A percentile compares a stretch with the other conserved stretches of the same genome.
Conservation (phyloP, 225 moss, liverwort and hornwort genomes). For the Marchantia polymorpha region DNA sequence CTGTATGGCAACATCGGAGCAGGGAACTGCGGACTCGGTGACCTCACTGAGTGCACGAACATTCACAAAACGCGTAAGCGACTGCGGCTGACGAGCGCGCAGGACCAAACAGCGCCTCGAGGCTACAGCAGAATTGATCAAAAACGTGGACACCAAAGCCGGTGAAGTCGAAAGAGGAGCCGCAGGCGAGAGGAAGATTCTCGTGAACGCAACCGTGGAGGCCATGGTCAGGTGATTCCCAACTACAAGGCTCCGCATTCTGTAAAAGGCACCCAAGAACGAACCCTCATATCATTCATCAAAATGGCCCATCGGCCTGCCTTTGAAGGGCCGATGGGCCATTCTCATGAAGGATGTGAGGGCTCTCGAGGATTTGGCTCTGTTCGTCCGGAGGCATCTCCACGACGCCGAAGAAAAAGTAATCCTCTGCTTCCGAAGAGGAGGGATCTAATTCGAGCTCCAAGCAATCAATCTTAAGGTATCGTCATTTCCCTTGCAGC, state of each 20-base stretch:
- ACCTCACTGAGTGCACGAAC: constrained; percentile 12
- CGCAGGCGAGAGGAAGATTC: not conserved
- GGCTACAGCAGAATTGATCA: not conserved
- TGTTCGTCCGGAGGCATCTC: too few relatives aligned
- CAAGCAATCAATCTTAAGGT: too few relatives aligned
- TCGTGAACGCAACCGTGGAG: not conserved
- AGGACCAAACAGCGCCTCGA: not conserved
- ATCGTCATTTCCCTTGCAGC: too few relatives aligned
- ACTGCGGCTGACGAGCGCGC: not conserved
- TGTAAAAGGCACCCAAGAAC: not conserved
- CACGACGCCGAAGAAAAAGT: too few relatives aligned
- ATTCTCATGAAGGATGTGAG: too few relatives aligned
- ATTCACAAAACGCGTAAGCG: not conserved
- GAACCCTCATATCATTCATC: too few relatives aligned
- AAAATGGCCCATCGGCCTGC: too few relatives aligned
- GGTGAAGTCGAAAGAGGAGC: not conserved
- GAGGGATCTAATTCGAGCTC: too few relatives aligned
- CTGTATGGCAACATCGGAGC: constrained; percentile 23
- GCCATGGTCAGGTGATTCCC: not conserved
- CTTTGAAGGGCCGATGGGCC: too few relatives aligned
- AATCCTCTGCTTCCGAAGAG: too few relatives aligned
- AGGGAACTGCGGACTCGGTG: not conserved
- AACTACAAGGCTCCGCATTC: not conserved
- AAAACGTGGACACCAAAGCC: not conserved
- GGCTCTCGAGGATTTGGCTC: too few relatives aligned